Evolutionary conservation across 805 yeast genomes (phyloP).

Genomic region (Sungouiella blattae): DNA sequence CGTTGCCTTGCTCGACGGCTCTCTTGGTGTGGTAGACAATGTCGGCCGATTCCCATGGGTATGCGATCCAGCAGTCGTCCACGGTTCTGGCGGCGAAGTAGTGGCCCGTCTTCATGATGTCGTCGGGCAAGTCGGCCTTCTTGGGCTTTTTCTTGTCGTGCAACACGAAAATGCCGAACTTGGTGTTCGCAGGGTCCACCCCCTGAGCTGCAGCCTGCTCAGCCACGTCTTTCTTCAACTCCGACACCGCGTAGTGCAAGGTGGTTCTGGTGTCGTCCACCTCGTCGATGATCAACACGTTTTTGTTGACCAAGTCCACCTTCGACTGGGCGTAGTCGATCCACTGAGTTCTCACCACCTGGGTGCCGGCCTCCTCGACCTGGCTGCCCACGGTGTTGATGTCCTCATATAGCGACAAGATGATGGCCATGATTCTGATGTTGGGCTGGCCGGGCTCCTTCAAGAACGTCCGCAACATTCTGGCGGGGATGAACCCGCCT

Average conservation of each 20-base stretch:
- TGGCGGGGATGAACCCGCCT: slow-evolving; percentile 97
- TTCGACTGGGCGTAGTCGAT: slow-evolving; percentile 71
- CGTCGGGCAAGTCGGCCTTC: slow-evolving; percentile 66
- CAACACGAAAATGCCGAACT: slow-evolving; percentile 72
- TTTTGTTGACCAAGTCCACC: slow-evolving; percentile 63
- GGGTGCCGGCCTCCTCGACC: slow-evolving; percentile 16
- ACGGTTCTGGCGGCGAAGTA: slow-evolving; percentile 74
- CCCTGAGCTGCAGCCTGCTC: slow-evolving; percentile 59
- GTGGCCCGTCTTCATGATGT: slow-evolving; percentile 58
- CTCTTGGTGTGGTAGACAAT: slow-evolving; percentile 70
- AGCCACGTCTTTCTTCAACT: slow-evolving; percentile 61
- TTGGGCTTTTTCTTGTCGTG: slow-evolving; percentile 83
- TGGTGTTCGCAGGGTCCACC: slow-evolving; percentile 57
- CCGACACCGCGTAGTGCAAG: slow-evolving; percentile 76
- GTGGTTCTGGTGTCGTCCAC: slow-evolving; percentile 93
- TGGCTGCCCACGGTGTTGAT: slow-evolving; percentile 51
- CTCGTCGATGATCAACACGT: slow-evolving; percentile 80
- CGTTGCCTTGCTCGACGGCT: slow-evolving; percentile 71
- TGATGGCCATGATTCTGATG: slow-evolving; percentile 91
- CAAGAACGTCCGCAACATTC: slow-evolving; percentile 89
- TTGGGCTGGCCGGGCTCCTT: slow-evolving; percentile 86
- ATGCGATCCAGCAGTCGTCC: slow-evolving; percentile 80
- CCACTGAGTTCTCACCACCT: slow-evolving; percentile 89
- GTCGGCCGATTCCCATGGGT: slow-evolving; percentile 87
- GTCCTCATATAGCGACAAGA: slow-evolving; percentile 87